These are phyloP conservation scores for Endocalyx cinctus DNA, from an alignment of 2,329 filamentous ascomycete genomes.

Conservation along the genomic window DNA sequence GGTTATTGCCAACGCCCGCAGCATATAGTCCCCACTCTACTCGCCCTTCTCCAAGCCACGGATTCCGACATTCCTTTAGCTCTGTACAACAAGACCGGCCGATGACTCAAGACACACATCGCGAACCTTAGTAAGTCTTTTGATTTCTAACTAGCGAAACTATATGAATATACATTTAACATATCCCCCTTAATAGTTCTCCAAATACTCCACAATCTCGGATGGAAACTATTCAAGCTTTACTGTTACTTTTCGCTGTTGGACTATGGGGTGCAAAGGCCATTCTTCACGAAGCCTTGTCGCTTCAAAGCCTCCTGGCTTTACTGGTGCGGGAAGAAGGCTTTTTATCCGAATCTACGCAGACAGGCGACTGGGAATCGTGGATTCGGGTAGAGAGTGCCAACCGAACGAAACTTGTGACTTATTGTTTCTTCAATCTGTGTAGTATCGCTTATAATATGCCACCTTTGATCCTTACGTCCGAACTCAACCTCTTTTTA, in stretches of 20 bases:
- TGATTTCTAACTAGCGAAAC: neutral
- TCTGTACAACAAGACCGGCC: conserved; percentile 54
- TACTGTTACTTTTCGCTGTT: conserved; percentile 56
- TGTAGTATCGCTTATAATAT: conserved; percentile 60
- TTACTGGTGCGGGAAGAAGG: conserved; percentile 56
- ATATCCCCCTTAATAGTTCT: conserved; percentile 36
- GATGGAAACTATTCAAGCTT: conserved; percentile 61
- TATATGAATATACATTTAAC: conserved; percentile 2
- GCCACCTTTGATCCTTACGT: conserved; percentile 53
- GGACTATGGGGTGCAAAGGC: conserved; percentile 59
- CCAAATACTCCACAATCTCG: conserved; percentile 55
- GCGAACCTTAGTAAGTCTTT: conserved; percentile 53
- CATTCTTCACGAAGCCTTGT: conserved; percentile 55
- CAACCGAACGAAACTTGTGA: conserved; percentile 55
- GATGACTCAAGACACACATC: conserved; percentile 53
- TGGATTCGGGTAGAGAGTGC: conserved; percentile 55
- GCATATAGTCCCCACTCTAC: conserved; percentile 59
- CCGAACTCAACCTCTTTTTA: conserved; percentile 51
- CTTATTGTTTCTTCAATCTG: conserved; percentile 59
- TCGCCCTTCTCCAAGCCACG: conserved; percentile 52
- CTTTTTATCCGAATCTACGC: conserved; percentile 43
- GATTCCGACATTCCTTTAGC: conserved; percentile 54
- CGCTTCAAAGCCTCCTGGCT: conserved; percentile 53
- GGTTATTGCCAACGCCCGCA: conserved; percentile 50
- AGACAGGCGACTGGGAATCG: conserved; percentile 52